Evolutionary conservation across 1,284 basidiomycete species (phyloP), one percentile per base, ranked within the genome.

Genomic region (Irpex sp.): DNA sequence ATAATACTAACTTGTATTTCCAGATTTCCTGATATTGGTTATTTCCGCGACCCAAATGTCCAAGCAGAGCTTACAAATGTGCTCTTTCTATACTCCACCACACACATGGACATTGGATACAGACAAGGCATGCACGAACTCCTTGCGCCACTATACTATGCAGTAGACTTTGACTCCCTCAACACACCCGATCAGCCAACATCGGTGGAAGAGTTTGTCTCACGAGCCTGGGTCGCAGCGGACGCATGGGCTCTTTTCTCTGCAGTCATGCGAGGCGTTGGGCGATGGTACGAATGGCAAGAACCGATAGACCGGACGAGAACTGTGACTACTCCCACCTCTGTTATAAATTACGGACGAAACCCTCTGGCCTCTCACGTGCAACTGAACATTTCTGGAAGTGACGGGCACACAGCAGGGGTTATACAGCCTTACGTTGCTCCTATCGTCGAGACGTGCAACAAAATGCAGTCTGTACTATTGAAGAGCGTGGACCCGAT

Each of bases 41-140:
- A 95, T 77, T 98, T 97, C 72, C 85, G 90, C 28, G 80, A 86
- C 19, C 72, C 81, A 23, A 80, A 86, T 19, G 86, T 94, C 2
- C 91, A 93, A 69, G 77, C 80, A n/a, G 85, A 89, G 69, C 78
- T 97, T 49, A 91, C 90, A 0, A 90, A 93, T 65, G 86, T 96
- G 33, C 79, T 98, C 16, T 96, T 93, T 72, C 75, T 97, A 19
- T 91, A 90, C 69, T 86, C 90, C 18, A 80, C 84, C 47, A 83
- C 85, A 69, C 85, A 94, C 73, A 84, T 90, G 1, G 81, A 88
- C 57, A 85, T 95, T 19, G 93, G 94, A 35, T 97, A 97, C 71
- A 83, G 95, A 36, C 90, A 96, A 81, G 95, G 95, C 56, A 97
- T 98, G 95, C 95, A 98, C 71, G 95, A 98, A 72, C 78, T 97